phyloP scores from a whole-genome alignment of 2,329 filamentous ascomycete species.

The Pseudogymnoascus sp. region DNA sequence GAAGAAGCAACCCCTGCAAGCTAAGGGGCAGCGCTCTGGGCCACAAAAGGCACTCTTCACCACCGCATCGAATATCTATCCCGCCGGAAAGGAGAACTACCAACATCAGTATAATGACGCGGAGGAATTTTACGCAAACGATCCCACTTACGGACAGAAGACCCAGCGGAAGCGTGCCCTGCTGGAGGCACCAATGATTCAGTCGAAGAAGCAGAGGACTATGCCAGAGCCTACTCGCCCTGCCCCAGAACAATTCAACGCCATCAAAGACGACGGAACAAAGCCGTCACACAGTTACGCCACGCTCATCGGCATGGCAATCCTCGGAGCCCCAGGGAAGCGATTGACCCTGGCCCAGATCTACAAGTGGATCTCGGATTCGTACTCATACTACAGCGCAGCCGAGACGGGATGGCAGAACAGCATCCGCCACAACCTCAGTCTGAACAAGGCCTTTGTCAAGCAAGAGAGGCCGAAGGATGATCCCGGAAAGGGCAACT shows the following conservation, averaged over 20 bases:
- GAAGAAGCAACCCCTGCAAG: slow-evolving; percentile 44
- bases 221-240: slow-evolving; percentile 36
- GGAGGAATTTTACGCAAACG: slow-evolving; percentile 26
- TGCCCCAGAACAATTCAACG: slow-evolving; percentile 68
- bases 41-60: slow-evolving; percentile 45
- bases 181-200: slow-evolving; percentile 64
- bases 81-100: slow-evolving; percentile 47
- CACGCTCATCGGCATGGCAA: slow-evolving; percentile 92
- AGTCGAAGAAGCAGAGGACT: slow-evolving; percentile 59
- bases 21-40: slow-evolving; percentile 40
- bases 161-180: slow-evolving; percentile 51
- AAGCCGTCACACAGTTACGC: slow-evolving; percentile 94
- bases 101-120: slow-evolving; percentile 27
- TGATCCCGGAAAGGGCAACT: slow-evolving; percentile 94
- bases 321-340: slow-evolving; percentile 73
- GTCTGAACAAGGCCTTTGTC: slow-evolving; percentile 90
- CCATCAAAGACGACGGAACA: slow-evolving; percentile 71
- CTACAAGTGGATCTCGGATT: slow-evolving; percentile 99
- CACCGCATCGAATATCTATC: slow-evolving; percentile 29
- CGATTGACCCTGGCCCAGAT: slow-evolving; percentile 88
- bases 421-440: slow-evolving; percentile 96
- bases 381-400: slow-evolving; percentile 76
- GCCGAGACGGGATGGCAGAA: slow-evolving; percentile 94
- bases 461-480: slow-evolving; percentile 95
- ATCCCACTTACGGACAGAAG: slow-evolving; percentile 43